phyloP scores from a whole-genome alignment of 1,284 basidiomycete genomes.

The Trametes sp. region DNA sequence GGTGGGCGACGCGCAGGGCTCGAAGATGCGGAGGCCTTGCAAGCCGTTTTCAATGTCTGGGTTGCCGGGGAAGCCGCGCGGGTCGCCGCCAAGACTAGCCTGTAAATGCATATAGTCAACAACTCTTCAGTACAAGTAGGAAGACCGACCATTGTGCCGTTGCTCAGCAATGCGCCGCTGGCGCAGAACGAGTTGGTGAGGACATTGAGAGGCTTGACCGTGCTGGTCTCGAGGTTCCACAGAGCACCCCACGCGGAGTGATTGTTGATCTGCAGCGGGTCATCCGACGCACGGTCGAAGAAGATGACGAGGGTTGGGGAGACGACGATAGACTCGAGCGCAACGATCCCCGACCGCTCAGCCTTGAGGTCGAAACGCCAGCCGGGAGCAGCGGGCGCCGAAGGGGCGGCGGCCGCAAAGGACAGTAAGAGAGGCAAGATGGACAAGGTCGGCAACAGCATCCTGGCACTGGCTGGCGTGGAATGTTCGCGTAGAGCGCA shows the following conservation, averaged over 20 bases:
- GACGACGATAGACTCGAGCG: conserved; percentile 55
- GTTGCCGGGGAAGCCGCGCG: conserved; percentile 51
- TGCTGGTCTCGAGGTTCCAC: conserved; percentile 45
- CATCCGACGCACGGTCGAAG: conserved; percentile 54
- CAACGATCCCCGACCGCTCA: conserved; percentile 53
- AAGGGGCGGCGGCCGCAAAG: conserved; percentile 16
- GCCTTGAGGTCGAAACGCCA: conserved; percentile 43
- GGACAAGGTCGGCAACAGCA: not conserved
- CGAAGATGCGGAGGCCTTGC: conserved; percentile 47
- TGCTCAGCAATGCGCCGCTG: conserved; percentile 58
- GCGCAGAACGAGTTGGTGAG: conserved; percentile 61
- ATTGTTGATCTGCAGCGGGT: conserved; percentile 52
- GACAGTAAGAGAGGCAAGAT: conserved; percentile 5
- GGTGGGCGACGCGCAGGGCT: conserved; percentile 46
- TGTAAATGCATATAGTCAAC: conserved; percentile 19
- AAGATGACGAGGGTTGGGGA: conserved; percentile 53
- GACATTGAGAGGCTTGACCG: conserved; percentile 50
- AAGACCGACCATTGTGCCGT: conserved; percentile 53
- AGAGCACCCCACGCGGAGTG: conserved; percentile 56
- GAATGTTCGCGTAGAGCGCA: not conserved
- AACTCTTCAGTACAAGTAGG: not conserved
- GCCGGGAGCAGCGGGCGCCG: conserved; percentile 22
- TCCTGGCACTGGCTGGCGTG: not conserved
- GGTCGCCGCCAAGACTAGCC: conserved; percentile 54
- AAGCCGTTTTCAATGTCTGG: conserved; percentile 29